Percentiles rank a stretch among this genome's conserved stretches.
phyloP scores from a whole-genome alignment of 2,329 filamentous ascomycete species.

The Cytospora schulzeri region DNA sequence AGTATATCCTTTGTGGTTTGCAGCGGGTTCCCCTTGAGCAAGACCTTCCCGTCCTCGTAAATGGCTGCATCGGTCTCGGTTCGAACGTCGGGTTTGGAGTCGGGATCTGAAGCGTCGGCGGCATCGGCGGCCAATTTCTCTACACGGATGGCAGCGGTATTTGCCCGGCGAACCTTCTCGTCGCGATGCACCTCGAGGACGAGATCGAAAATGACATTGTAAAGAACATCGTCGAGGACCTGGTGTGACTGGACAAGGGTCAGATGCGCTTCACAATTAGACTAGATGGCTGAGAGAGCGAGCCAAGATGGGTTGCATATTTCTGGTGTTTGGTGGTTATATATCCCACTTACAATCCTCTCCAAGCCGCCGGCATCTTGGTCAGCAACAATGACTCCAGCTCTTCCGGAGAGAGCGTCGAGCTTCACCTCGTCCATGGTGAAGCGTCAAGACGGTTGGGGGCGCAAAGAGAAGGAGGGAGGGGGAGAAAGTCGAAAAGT shows the following conservation, averaged over 20 bases:
- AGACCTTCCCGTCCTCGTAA: conserved; percentile 70
- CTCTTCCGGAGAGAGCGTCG: conserved; percentile 53
- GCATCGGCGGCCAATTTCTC: conserved; percentile 62
- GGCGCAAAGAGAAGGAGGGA: conserved; percentile 11
- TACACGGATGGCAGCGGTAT: conserved; percentile 64
- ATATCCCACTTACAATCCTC: conserved; percentile 56
- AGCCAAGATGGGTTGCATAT: background rate
- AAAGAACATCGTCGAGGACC: conserved; percentile 73
- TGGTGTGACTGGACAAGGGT: conserved; percentile 53
- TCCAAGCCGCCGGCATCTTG: conserved; percentile 57
- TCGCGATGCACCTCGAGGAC: conserved; percentile 74
- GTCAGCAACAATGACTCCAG: conserved; percentile 58
- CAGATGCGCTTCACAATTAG: conserved; percentile 9
- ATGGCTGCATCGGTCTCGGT: conserved; percentile 68
- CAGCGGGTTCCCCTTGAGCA: conserved; percentile 72
- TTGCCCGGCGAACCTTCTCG: conserved; percentile 73
- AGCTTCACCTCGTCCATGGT: conserved; percentile 35
- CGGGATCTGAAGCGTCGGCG: conserved; percentile 54
- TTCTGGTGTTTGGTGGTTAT: background rate
- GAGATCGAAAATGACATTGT: conserved; percentile 76
- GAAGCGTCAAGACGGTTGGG: conserved; percentile 16
- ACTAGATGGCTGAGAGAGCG: background rate
- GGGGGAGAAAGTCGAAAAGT: background rate
- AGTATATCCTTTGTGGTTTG: conserved; percentile 71
- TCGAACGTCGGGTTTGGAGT: conserved; percentile 57